Conservation (phyloP, 371 early-diverging fungal genomes). For the Zychaea mexicana region DNA sequence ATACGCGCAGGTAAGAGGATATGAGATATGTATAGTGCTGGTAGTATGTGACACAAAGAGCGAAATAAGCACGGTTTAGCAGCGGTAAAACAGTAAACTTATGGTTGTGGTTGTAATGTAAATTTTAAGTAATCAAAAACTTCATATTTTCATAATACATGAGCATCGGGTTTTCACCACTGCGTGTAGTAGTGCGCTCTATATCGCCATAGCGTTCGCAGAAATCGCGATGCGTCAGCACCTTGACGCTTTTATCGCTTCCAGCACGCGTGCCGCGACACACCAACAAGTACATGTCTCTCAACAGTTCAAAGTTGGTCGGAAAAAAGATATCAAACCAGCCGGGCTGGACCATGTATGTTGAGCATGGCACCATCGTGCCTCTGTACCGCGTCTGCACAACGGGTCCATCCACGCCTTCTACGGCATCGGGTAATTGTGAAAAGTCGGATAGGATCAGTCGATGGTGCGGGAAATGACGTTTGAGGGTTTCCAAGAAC, state of each 20-base stretch:
- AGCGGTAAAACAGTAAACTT: too few relatives aligned
- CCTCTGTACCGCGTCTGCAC: conserved; percentile 92
- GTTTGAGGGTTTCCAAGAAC: conserved; percentile 74
- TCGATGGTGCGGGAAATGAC: conserved; percentile 87
- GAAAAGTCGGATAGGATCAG: conserved; percentile 91
- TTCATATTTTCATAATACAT: conserved; percentile 94
- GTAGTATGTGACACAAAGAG: neutral
- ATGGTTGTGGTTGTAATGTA: neutral
- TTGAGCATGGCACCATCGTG: conserved; percentile 91
- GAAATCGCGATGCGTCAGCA: conserved; percentile 83
- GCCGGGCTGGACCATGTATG: conserved; percentile 96
- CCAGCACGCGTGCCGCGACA: conserved; percentile 54
- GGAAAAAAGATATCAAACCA: conserved; percentile 99
- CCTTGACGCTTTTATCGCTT: conserved; percentile 50
- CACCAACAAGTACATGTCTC: conserved; percentile 73
- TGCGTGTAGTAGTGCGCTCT: conserved; percentile 71
- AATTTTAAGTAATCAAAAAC: conserved; percentile 54
- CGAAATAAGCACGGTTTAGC: too few relatives aligned
- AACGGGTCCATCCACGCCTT: conserved; percentile 87
- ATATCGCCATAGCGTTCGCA: conserved; percentile 79
- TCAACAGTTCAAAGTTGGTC: conserved; percentile 88
- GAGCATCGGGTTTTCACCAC: conserved; percentile 94
- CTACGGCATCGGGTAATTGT: conserved; percentile 78
- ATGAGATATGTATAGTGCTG: neutral
- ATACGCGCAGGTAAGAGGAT: too few relatives aligned